Evolutionary conservation across 2,329 filamentous ascomycete species (phyloP), one percentile per base, ranked within the genome.

Genomic region (Pseudogymnoascus sp.): DNA sequence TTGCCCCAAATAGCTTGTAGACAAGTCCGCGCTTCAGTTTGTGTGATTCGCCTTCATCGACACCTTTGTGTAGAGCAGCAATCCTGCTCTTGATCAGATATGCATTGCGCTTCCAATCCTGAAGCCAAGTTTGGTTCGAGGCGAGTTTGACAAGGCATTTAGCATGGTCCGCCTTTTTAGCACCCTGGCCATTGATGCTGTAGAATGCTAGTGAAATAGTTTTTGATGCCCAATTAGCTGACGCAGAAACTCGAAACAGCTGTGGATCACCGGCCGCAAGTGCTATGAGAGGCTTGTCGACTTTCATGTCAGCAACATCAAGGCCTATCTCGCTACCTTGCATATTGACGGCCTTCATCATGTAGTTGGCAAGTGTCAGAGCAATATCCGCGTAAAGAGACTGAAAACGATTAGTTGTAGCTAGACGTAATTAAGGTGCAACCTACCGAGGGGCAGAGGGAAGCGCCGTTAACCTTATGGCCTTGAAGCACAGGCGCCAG

Each of bases 311-410:
- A 67, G 74, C 77, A 33, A 83, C 79, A 62, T 84, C 81, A 79
- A 71, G 36, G 76, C 77, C 10, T 33, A 21, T 55, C 4, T 55
- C 15, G 29, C 9, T 21, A 2, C 10, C 27, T 13, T 55, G 27
- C 48, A 55, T 55, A 55, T 55, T 21, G 29, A 55, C 33, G 77
- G 77, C 15, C 68, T 79, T 79, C 69, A 79, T 78, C 27, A 84
- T 75, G 66, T 86, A 84, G 66, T 81, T 79, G 48, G 79, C 79
- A 27, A 84, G 72, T 10, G 81, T 84, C 73, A 85, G 75, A 8
- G 81, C 82, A 74, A 85, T 83, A 65, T 86, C 83, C 9, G 80
- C 82, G 66, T 86, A 86, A 17, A 87, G 68, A 1, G 76, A 76
- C n/a, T 55, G 27, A 5, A 55, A 17, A 21, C 5, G 4, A 35